Evolutionary conservation across 257 asterid genomes (phyloP).

Genomic region (Capsicum chinense): DNA sequence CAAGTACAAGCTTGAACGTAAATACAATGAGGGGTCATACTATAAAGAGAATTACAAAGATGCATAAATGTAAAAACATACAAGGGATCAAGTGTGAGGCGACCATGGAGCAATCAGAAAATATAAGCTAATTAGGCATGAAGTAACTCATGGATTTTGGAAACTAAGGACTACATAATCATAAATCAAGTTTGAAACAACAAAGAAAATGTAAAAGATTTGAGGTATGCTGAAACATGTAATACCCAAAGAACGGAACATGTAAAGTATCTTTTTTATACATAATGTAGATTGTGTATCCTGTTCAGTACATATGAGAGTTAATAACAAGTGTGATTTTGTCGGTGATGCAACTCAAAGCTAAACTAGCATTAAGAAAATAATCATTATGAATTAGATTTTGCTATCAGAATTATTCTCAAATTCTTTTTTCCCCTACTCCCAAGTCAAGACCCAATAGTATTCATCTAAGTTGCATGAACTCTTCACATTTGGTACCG

Average conservation of each 20-base stretch:
- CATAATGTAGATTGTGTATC: neutral
- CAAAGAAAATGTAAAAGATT: neutral
- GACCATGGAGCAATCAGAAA: neutral
- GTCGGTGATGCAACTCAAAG: neutral
- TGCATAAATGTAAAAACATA: neutral
- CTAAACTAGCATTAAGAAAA: neutral
- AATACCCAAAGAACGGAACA: neutral
- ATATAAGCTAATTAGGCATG: neutral
- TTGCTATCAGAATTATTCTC: conserved; percentile 14
- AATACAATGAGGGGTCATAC: neutral
- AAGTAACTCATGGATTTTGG: neutral
- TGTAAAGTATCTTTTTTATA: neutral
- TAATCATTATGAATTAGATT: neutral
- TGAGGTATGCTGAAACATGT: neutral
- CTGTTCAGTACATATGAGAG: neutral
- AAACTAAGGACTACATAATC: neutral
- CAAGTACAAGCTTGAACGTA: neutral
- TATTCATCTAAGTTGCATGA: neutral
- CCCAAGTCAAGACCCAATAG: neutral
- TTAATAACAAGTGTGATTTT: neutral
- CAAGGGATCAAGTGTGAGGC: neutral
- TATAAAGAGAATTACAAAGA: neutral
- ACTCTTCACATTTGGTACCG: no score
- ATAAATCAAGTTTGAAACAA: neutral
- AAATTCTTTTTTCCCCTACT: neutral